Evolutionary conservation across 202 grass and related monocot species (phyloP), one percentile per base, ranked within the genome.

Genomic region (Setaria italica): DNA sequence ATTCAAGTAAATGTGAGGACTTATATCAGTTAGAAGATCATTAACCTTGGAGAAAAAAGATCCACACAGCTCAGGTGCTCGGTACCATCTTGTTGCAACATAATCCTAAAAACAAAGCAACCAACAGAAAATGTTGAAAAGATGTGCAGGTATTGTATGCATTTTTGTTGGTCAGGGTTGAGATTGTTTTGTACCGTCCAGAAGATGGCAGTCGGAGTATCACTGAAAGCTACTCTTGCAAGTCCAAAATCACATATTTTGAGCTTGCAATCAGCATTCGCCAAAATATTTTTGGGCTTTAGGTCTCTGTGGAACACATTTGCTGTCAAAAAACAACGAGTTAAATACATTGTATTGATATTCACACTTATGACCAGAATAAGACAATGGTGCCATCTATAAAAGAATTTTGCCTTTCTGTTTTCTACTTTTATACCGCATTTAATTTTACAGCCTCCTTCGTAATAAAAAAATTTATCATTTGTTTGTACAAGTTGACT

Each of bases 1-100:
- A 34, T 60, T 54, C 46, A 41, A 42, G 34, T 6, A 58, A 68
- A 57, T 45, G 21, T 41, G 7, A 75, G 15, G 13, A 54, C 41
- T 41, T 12, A 70, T 49, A 76, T 30, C 45, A 83, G 37, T 75
- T 16, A 82, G 7, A 15, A 85, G 32, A 32, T 20, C 11, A 74
- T 73, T 48, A 71, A 90, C 84, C 88, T 93, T 93, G 7, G 91
- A 93, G 60, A 90, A 93, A 77, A 93, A 93, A 11, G 91, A 93
- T 32, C 91, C 91, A 64, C 91, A 93, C 0, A 93, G 74, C 58
- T 93, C 91, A 56, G 91, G 91, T 51, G 88, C 88, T 4, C 91
- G 77, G 56, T 93, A 93, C 91, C 91, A 93, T 47, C 91, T 87
- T 70, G 91, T 93, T 80, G 88, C 91, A 85, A 93, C 88, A 80